These are phyloP conservation scores for Alloteropsis angusta DNA, from an alignment of 202 grass and related monocot species.

Conservation along the genomic window DNA sequence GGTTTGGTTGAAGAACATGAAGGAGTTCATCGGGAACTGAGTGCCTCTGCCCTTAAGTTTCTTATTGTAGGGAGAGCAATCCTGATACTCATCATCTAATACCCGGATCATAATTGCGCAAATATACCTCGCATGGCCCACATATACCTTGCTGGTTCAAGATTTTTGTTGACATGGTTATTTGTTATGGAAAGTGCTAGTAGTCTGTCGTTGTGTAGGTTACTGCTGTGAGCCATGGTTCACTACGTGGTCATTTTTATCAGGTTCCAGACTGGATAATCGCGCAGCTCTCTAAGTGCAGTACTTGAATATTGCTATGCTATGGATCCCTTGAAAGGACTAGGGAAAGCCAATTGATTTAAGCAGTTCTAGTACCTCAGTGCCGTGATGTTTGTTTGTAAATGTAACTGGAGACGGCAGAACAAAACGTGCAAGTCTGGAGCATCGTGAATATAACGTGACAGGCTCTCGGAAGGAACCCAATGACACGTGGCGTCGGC, in stretches of 20 bases:
- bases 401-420: neutral
- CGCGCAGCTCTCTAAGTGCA: neutral
- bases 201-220: neutral
- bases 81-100: neutral
- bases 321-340: neutral
- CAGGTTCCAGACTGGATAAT: neutral
- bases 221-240: neutral
- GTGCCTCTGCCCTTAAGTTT: neutral
- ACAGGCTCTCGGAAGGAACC: neutral
- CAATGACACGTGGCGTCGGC: neutral
- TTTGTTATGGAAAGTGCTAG: neutral
- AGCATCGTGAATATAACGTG: neutral
- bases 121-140: neutral
- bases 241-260: neutral
- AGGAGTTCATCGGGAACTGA: slow-evolving; percentile 68
- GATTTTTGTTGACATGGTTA: neutral
- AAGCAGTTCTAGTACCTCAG: no score
- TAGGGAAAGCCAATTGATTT: neutral
- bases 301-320: neutral
- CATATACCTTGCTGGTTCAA: neutral
- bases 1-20: slow-evolving; percentile 84
- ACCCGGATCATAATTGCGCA: neutral
- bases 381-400: no score
- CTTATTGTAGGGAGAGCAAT: neutral
- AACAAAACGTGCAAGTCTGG: neutral